These are phyloP conservation scores for Moniliophthora roreri DNA, from an alignment of 1,284 basidiomycete genomes.

Conservation along the genomic window DNA sequence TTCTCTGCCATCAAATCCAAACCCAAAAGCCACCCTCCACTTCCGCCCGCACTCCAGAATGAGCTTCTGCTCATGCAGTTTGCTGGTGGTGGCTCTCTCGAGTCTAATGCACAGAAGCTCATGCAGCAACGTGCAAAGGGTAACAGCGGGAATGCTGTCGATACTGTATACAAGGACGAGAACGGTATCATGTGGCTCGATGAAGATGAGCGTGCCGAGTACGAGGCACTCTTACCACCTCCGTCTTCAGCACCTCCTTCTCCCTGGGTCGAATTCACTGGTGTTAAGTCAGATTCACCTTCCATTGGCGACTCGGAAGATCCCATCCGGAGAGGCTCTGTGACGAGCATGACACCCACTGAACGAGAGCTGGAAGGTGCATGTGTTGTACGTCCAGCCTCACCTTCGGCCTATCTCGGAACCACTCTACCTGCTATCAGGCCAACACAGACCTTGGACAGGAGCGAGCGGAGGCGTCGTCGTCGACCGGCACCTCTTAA, in stretches of 20 bases:
- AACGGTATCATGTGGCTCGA: constrained; percentile 69
- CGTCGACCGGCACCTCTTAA: constrained; percentile 17
- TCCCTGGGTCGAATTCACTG: constrained; percentile 5
- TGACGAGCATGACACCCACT: not conserved
- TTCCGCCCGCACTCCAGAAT: constrained; percentile 52
- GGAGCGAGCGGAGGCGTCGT: constrained; percentile 5
- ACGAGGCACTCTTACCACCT: constrained; percentile 49
- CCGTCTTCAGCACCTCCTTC: constrained; percentile 4
- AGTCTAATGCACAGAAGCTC: constrained; percentile 54
- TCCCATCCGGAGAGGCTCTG: not conserved
- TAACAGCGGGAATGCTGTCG: constrained; percentile 28
- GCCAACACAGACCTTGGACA: not conserved
- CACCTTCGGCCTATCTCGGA: not conserved
- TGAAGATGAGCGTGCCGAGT: constrained; percentile 68
- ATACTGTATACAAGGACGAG: constrained; percentile 55
- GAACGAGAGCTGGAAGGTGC: constrained; percentile 4
- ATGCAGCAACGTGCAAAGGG: constrained; percentile 53
- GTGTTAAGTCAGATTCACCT: not conserved
- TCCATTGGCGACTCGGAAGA: constrained; percentile 6
- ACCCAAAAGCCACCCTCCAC: constrained; percentile 30
- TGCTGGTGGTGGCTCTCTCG: constrained; percentile 57
- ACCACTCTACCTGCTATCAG: not conserved
- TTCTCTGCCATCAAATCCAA: constrained; percentile 26
- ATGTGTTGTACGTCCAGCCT: not conserved
- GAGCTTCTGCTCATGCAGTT: constrained; percentile 70